Percentiles rank a stretch among this genome's conserved stretches.
phyloP scores from a whole-genome alignment of 1,284 basidiomycete genomes.

The Neonothopanus nambi region DNA sequence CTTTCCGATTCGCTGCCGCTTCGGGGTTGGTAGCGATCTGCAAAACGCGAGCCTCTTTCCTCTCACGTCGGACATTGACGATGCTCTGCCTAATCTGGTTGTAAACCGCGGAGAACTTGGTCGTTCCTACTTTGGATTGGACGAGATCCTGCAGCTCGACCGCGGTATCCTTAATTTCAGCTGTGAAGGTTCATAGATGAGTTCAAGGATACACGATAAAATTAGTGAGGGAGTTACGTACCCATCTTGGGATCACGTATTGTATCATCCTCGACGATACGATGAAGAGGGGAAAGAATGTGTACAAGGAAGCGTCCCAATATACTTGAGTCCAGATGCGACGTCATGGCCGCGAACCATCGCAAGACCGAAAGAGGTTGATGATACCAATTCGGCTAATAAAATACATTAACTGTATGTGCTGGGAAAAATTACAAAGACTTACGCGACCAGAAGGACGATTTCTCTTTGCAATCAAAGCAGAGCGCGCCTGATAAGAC shows the following conservation, averaged over 20 bases:
- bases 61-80: constrained; percentile 67
- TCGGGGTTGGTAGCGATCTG: constrained; percentile 75
- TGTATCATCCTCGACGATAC: constrained; percentile 84
- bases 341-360: constrained; percentile 93
- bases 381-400: constrained; percentile 65
- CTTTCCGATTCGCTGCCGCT: constrained; percentile 73
- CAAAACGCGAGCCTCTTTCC: constrained; percentile 67
- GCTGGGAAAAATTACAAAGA: constrained; percentile 14
- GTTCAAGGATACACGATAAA: neutral
- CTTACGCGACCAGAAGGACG: constrained; percentile 48
- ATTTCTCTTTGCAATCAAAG: constrained; percentile 68
- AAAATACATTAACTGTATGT: constrained; percentile 10
- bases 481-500: constrained; percentile 83
- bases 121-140: constrained; percentile 83
- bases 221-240: constrained; percentile 39
- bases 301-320: constrained; percentile 79
- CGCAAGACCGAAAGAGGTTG: constrained; percentile 81
- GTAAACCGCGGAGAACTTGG: constrained; percentile 79
- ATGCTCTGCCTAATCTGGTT: constrained; percentile 77
- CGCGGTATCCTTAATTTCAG: constrained; percentile 81
- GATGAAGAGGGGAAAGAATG: constrained; percentile 85
- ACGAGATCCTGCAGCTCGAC: constrained; percentile 88
- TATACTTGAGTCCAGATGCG: constrained; percentile 58
- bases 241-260: constrained; percentile 79
- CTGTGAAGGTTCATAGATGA: constrained; percentile 39